Evolutionary conservation across 2,329 filamentous ascomycete species (phyloP), one percentile per base, ranked within the genome.

Genomic region (Paraphoma chrysanthemicola): DNA sequence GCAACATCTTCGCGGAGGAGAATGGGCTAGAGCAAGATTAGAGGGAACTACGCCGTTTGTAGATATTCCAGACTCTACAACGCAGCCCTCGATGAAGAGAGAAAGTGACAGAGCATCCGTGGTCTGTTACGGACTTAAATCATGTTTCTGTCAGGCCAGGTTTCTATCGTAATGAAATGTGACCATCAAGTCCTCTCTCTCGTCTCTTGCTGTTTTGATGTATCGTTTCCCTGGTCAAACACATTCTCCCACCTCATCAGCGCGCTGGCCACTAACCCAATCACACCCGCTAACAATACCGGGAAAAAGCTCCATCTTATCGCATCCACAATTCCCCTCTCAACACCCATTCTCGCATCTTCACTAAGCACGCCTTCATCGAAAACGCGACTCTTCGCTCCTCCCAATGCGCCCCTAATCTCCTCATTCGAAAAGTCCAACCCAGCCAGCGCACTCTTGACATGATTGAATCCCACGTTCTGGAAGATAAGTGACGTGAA

Each of bases 291-390:
- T 5, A 53, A 12, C 6, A 74, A 62, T 3, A 71, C 64, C 31
- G 75, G 59, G 8, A 74, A 60, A 57, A 76, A 78, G 6, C 68
- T 65, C 53, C 66, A 66, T 43, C 62, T 61, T 60, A 78, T 71
- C 10, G 72, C 69, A 7, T 68, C 42, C 1, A 74, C 66, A 43
- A 81, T 73, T 0, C 72, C 78, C 2, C 48, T 49, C 5, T 78
- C 59, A 0, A 75, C 77, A 2, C 51, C 51, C 9, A 3, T 45
- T 56, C 36, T 70, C 1, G 62, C 45, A n/a, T 53, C 56, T 11
- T 39, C 48, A 17, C 12, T 41, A 7, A 50, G n/a, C 3, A 46
- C 38, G 11, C 50, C 53, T 18, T 54, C 43, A n/a, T 54, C 53
- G 47, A 68, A 62, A 5, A 68, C 14, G n/a, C 43, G 43, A 53